phyloP scores from a whole-genome alignment of 2,329 filamentous ascomycete species.

The Botrytis fragariae region DNA sequence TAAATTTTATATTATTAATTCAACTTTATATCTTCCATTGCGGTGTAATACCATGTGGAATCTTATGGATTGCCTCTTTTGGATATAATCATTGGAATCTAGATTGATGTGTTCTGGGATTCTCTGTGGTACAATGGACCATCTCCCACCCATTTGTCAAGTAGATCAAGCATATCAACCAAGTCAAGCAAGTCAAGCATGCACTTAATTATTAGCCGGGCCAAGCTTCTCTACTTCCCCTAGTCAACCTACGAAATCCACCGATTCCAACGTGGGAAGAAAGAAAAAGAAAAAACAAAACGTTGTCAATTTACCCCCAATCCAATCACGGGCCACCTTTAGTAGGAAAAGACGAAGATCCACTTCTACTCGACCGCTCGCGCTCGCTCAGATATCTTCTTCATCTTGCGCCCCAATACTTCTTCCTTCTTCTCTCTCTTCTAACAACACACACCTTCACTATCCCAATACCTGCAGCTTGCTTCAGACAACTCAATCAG shows the following conservation, averaged over 20 bases:
- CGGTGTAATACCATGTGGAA: not conserved
- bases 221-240: not conserved
- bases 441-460: not conserved
- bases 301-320: not conserved
- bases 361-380: not conserved
- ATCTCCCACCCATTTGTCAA: not conserved
- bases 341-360: not conserved
- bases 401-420: not conserved
- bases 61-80: not conserved
- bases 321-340: not conserved
- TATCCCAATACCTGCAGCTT: conserved; percentile 13
- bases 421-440: not conserved
- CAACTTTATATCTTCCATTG: not conserved
- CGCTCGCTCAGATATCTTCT: conserved; percentile 6
- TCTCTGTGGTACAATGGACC: not conserved
- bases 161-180: not conserved
- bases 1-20: not conserved
- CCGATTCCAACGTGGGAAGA: not conserved
- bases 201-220: not conserved
- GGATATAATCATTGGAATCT: not conserved
- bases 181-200: not conserved
- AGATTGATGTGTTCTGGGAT: not conserved
- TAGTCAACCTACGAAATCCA: not conserved
- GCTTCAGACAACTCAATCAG: conserved; percentile 7
- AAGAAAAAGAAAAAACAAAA: not conserved